A percentile compares a stretch with the other conserved stretches of the same genome.
phyloP scores from a whole-genome alignment of 2,329 filamentous ascomycete species.

The Scedosporium aurantiacum region DNA sequence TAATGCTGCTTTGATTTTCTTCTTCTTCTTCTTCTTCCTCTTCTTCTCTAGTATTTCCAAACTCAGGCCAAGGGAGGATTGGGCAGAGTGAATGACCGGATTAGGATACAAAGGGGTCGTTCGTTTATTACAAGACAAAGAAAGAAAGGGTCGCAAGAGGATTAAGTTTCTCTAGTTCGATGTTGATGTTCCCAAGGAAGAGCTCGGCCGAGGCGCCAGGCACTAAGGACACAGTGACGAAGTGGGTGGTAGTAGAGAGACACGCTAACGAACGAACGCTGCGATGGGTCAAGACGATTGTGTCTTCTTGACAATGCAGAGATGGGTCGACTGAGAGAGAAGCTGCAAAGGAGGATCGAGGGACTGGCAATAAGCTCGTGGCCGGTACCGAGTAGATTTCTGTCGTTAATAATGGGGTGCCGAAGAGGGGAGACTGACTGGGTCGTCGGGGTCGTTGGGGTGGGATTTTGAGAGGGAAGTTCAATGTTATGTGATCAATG shows the following conservation, averaged over 20 bases:
- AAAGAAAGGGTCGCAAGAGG: neutral
- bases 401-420: neutral
- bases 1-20: neutral
- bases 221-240: neutral
- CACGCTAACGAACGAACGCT: neutral
- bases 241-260: neutral
- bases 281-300: neutral
- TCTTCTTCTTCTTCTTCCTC: too few relatives aligned
- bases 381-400: neutral
- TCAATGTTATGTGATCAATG: neutral
- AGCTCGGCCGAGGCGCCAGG: neutral
- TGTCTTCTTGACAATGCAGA: too few relatives aligned
- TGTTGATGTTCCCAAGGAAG: neutral
- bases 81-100: neutral
- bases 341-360: neutral
- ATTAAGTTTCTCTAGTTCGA: neutral
- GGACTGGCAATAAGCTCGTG: neutral
- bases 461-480: neutral
- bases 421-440: neutral
- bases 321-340: too few relatives aligned
- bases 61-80: neutral
- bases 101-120: neutral
- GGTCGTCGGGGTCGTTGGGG: neutral
- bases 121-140: neutral
- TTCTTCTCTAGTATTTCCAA: too few relatives aligned